Base-by-base conservation (phyloP, 2,329 filamentous ascomycete species). In the Xylariaceae sp. region DNA sequence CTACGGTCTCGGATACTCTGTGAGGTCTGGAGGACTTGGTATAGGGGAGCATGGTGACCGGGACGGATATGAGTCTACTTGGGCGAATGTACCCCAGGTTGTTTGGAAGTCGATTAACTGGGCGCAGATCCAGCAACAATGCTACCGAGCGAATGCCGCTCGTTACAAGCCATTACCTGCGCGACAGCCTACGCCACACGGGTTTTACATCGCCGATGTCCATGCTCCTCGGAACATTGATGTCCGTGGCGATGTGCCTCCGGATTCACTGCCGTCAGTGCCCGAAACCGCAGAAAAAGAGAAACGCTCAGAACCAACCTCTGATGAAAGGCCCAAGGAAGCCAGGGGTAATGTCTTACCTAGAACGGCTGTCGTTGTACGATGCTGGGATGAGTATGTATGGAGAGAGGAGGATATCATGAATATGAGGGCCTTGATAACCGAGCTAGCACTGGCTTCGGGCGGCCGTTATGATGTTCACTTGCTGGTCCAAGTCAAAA, bases 381-480 rank as follows among this genome's bases (percentile, higher is more conserved):
- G 92, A 23, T 88, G 88, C 53, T 96, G 90, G 89, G 85, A 88
- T 65, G 88, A 89, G 66, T 95, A 89, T 66, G 68, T 84, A 7
- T 97, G 91, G 80, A 85, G 85, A 8, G 83, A 88, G 48, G 89
- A 96, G 68, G 90, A 94, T 69, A 80, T 93, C 53, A 84, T 92
- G 73, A 90, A 91, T 68, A 74, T 97, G 42, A 87, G 92, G 35
- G 88, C 92, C 37, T 84, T 96, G 74, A 91, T 97, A 69, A 84
- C 87, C 18, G 92, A 97, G 72, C 78, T 96, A 9, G 83, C 87
- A 1, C 78, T 96, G 58, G 87, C 88, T 55, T 92, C 90, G 4
- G 90, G 91, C 23, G 90, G 88, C 39, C 88, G 93, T 67, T 96
- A 96, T 72, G 89, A 94, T 65, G 84, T 96, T 2, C 89, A 95